These are phyloP conservation scores for Yamadazyma scolyti DNA, from an alignment of 805 yeast genomes.

Conservation along the genomic window DNA sequence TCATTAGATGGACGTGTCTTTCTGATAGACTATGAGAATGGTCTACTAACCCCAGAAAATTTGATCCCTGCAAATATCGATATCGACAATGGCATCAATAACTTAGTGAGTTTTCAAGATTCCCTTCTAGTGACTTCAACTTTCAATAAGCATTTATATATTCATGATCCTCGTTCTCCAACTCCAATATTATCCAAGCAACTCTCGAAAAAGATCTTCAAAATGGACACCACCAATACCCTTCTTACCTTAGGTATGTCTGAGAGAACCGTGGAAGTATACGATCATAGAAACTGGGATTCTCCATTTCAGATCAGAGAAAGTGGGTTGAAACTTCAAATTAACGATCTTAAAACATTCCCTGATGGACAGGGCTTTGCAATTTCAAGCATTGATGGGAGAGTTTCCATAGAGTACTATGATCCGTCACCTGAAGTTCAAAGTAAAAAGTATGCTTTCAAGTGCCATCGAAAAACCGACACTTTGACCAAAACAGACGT, in stretches of 20 bases:
- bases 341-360: constrained; percentile 51
- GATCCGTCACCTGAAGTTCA: constrained; percentile 43
- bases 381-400: constrained; percentile 73
- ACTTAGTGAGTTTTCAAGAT: constrained; percentile 20
- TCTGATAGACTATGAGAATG: constrained; percentile 48
- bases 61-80: constrained; percentile 12
- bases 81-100: constrained; percentile 31
- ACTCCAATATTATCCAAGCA: constrained; percentile 9
- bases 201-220: constrained; percentile 50
- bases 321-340: constrained; percentile 65
- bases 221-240: constrained; percentile 53
- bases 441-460: constrained; percentile 66
- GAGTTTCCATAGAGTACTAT: constrained; percentile 71
- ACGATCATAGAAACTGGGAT: constrained; percentile 47
- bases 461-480: constrained; percentile 61
- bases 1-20: constrained; percentile 53
- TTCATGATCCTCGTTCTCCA: constrained; percentile 38
- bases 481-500: constrained; percentile 41
- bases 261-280: constrained; percentile 50
- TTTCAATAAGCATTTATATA: constrained; percentile 54
- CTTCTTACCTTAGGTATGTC: constrained; percentile 52
- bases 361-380: constrained; percentile 59
- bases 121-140: constrained; percentile 50
- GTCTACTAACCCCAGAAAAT: constrained; percentile 10
- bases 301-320: constrained; percentile 51